A percentile compares a stretch with the other conserved stretches of the same genome.
phyloP scores from a whole-genome alignment of 331 rosid genomes.

The Malus hybrid region DNA sequence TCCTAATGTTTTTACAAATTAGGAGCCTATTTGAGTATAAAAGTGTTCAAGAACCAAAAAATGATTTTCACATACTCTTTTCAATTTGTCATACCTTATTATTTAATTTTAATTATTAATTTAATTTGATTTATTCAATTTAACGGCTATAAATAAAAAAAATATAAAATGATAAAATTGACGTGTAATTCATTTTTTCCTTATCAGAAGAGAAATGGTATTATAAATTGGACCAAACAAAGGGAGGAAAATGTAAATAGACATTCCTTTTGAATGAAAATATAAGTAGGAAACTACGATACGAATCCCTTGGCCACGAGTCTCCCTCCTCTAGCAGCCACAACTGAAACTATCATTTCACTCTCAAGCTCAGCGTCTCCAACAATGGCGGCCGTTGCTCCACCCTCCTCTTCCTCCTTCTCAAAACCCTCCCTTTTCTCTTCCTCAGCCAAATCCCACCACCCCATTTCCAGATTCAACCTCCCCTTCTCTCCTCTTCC shows the following conservation, averaged over 20 bases:
- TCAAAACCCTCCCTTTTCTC: neutral
- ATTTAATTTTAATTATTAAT: too few species aligned
- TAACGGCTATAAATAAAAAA: accelerated
- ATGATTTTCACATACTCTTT: too few species aligned
- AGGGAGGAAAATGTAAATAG: too few species aligned
- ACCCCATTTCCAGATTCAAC: slow-evolving; percentile 5
- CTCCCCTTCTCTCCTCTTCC: neutral
- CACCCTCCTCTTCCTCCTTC: slow-evolving; percentile 17
- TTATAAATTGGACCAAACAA: too few species aligned
- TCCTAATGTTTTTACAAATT: too few species aligned
- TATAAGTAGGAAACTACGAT: neutral
- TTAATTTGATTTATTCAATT: too few species aligned
- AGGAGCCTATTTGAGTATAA: too few species aligned
- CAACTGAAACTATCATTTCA: neutral
- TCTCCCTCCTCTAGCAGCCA: neutral
- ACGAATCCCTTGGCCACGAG: neutral
- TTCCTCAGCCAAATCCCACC: slow-evolving; percentile 11
- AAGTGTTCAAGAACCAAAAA: too few species aligned
- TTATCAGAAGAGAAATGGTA: too few species aligned
- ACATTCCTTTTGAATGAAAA: neutral
- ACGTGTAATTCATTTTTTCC: too few species aligned
- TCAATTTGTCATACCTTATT: too few species aligned
- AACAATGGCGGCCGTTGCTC: slow-evolving; percentile 47
- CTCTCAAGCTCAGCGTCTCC: neutral
- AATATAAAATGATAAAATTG: too few species aligned